phyloP scores from a whole-genome alignment of 352 stramenopile genomes.

The Pythium sp. region DNA sequence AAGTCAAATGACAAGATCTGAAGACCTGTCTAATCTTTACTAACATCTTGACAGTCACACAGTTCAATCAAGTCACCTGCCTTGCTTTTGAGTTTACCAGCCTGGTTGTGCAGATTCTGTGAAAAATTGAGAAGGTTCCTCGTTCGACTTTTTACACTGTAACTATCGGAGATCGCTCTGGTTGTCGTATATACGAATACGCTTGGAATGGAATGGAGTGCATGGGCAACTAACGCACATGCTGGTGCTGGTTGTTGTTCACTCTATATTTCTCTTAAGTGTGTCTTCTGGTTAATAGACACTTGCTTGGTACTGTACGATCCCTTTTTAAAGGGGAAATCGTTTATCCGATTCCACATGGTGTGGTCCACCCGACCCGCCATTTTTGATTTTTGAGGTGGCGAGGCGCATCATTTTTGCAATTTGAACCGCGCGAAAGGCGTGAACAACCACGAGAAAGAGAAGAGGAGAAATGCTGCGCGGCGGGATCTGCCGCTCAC shows the following conservation, averaged over 20 bases:
- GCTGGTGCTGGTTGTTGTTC: too few relatives aligned
- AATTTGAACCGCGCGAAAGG: conserved; percentile 5
- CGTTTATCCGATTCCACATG: not conserved
- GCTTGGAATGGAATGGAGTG: not conserved
- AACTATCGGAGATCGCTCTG: too few relatives aligned
- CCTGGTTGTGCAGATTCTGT: too few relatives aligned
- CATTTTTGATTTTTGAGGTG: not conserved
- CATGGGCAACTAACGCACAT: not conserved
- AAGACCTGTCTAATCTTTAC: too few relatives aligned
- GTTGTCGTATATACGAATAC: not conserved
- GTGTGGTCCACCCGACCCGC: not conserved
- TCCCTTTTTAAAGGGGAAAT: not conserved
- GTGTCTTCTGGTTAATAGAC: not conserved
- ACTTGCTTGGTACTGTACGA: not conserved
- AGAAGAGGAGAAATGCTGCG: conserved; percentile 15
- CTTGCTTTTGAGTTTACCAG: too few relatives aligned
- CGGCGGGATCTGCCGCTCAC: conserved; percentile 44
- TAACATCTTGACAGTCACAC: too few relatives aligned
- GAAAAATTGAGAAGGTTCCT: too few relatives aligned
- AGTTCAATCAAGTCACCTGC: too few relatives aligned
- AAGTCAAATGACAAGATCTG: too few relatives aligned
- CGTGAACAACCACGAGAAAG: not conserved
- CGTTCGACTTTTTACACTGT: too few relatives aligned
- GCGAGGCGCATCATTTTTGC: not conserved
- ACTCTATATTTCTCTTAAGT: not conserved